phyloP scores from a whole-genome alignment of 2,329 filamentous ascomycete genomes.

The Fusarium concolor region DNA sequence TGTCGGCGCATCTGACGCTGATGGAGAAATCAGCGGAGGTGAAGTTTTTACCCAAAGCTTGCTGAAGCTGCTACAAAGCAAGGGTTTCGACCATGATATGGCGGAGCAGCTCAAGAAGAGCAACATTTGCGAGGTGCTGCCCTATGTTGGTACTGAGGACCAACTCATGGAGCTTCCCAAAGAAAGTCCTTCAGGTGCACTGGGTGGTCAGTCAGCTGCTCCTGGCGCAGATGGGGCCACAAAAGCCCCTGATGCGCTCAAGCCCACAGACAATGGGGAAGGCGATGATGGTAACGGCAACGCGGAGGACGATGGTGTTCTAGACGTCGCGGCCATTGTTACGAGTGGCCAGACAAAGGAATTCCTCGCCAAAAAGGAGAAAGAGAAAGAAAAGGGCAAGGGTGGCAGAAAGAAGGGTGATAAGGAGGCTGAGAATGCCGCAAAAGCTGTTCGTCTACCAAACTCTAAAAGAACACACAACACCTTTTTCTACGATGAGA shows the following conservation, averaged over 20 bases:
- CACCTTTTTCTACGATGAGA: constrained; percentile 79
- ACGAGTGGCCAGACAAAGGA: constrained; percentile 84
- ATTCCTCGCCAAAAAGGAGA: constrained; percentile 85
- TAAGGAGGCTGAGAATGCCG: constrained; percentile 65
- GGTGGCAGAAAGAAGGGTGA: constrained; percentile 64
- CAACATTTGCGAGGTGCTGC: constrained; percentile 73
- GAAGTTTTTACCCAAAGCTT: constrained; percentile 86
- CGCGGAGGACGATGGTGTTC: constrained; percentile 74
- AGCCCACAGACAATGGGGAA: constrained; percentile 53
- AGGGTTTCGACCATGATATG: constrained; percentile 73
- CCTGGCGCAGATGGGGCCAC: constrained; percentile 48
- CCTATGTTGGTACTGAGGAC: constrained; percentile 61
- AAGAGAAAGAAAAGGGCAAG: constrained; percentile 75
- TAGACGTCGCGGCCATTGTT: constrained; percentile 88
- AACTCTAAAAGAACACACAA: constrained; percentile 78
- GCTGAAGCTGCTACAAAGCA: constrained; percentile 70
- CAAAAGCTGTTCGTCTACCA: constrained; percentile 71
- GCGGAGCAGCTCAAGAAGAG: constrained; percentile 77
- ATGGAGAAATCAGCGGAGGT: constrained; percentile 75
- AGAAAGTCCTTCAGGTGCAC: constrained; percentile 52
- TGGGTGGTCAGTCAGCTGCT: constrained; percentile 2
- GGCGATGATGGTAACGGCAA: constrained; percentile 57
- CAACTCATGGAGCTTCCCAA: constrained; percentile 62
- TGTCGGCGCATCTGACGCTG: constrained; percentile 67
- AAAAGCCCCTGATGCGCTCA: constrained; percentile 53